Evolutionary conservation across 2,329 filamentous ascomycete species (phyloP).

Genomic region (Penicillium sp.): DNA sequence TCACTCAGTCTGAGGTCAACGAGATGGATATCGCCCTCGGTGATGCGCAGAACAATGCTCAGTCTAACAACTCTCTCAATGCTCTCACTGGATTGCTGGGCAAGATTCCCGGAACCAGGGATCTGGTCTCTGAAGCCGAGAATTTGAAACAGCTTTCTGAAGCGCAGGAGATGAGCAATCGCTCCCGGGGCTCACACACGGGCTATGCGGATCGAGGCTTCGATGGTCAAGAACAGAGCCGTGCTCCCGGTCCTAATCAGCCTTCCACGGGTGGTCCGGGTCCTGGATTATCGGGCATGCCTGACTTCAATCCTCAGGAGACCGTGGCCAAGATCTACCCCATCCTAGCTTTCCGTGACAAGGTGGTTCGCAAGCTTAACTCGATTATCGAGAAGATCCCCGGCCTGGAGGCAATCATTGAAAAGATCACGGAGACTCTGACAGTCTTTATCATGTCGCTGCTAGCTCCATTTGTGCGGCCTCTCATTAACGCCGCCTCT

Average conservation of each 20-base stretch:
- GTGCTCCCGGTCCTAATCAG: slow-evolving; percentile 42
- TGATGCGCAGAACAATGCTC: slow-evolving; percentile 55
- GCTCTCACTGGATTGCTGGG: slow-evolving; percentile 68
- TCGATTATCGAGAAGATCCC: slow-evolving; percentile 83
- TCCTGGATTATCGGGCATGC: slow-evolving; percentile 66
- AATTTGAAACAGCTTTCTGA: slow-evolving; percentile 57
- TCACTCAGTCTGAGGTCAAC: slow-evolving; percentile 78
- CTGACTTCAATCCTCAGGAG: slow-evolving; percentile 71
- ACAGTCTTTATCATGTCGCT: slow-evolving; percentile 89
- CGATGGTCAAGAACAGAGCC: slow-evolving; percentile 13
- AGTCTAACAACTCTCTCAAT: slow-evolving; percentile 40
- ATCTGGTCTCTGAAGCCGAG: slow-evolving; percentile 62
- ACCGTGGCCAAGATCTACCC: slow-evolving; percentile 82
- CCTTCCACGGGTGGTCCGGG: slow-evolving; percentile 41
- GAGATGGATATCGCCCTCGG: slow-evolving; percentile 71
- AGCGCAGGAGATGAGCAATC: slow-evolving; percentile 59
- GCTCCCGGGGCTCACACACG: slow-evolving; percentile 30
- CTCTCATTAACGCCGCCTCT: slow-evolving; percentile 82
- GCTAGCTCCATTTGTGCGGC: slow-evolving; percentile 83
- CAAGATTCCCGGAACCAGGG: slow-evolving; percentile 68
- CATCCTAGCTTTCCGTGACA: slow-evolving; percentile 89
- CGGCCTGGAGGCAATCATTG: slow-evolving; percentile 79
- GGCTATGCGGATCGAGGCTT: slow-evolving; percentile 25
- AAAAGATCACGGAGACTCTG: slow-evolving; percentile 87
- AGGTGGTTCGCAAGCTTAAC: slow-evolving; percentile 81